Base-by-base conservation (phyloP, 1,284 basidiomycete genomes). In the Termitomyces sp. region DNA sequence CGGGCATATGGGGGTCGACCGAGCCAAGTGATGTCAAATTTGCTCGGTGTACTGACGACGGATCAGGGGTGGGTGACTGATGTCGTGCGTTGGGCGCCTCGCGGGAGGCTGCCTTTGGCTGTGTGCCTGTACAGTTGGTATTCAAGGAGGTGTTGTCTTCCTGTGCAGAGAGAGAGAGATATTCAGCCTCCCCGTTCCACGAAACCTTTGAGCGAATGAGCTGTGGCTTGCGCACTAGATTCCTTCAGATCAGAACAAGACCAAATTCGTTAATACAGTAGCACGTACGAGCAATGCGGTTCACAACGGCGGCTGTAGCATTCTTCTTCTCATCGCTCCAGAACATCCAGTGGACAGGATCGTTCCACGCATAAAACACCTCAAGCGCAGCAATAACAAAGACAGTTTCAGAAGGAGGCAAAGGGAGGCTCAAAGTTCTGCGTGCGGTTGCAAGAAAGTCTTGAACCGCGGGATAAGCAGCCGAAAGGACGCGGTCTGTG, bases 331-430 rank as follows among this genome's bases (percentile, higher is more conserved):
- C 66, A 50, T 67, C 65, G 48, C 64, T 66, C 77, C 77, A 79
- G 59, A 79, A 75, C 46, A 77, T 61, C 74, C 73, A 74, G 58
- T 77, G 75, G 6, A 68, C 70, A 9, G 68, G 68, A 61, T 75
- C 68, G 16, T 64, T 61, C 14, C 70, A 71, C 24, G 65, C 61
- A 50, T 72, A 67, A 44, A 75, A 69, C 28, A 76, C 70, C 11
- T 70, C 67, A 41, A 79, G 68, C 7, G 76, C 76, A 10, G 72
- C 72, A 45, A 79, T 69, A n/a, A 70, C 68, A 52, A 72, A 72
- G 53, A 76, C 58, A 49, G 67, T 50, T 16, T 72, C 69, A 8
- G 70, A 68, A 10, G 69, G 64, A 1, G 69, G 50, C 0, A 58
- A 35, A n/a, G 72, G 69, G 28, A 73, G 65, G 13, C 57, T 62